A percentile compares a stretch with the other conserved stretches of the same genome.
Conservation (phyloP, 495 filamentous ascomycete genomes). For the Lentithecium fluviatile region DNA sequence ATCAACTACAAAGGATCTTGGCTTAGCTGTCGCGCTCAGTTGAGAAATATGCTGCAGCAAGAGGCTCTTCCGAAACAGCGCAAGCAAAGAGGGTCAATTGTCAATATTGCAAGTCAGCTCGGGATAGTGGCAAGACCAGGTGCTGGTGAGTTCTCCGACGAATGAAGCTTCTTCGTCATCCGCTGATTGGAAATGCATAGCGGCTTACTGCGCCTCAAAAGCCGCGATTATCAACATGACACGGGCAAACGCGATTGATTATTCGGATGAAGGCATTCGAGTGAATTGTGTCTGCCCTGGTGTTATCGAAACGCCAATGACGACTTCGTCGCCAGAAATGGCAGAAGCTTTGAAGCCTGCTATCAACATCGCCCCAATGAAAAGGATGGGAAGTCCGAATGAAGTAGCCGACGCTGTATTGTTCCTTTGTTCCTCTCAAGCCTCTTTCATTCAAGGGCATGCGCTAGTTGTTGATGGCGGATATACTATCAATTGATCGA, state of each 20-base stretch:
- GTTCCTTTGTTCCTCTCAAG: conserved; percentile 43
- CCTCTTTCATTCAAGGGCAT: conserved; percentile 45
- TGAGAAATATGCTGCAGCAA: conserved; percentile 50
- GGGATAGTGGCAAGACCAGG: conserved; percentile 31
- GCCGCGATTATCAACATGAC: conserved; percentile 45
- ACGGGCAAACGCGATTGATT: conserved; percentile 45
- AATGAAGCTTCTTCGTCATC: too few species aligned
- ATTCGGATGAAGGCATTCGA: conserved; percentile 47
- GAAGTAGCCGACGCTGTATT: conserved; percentile 46
- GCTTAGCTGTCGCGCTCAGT: conserved; percentile 49
- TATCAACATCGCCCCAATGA: conserved; percentile 42
- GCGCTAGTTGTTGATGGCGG: conserved; percentile 38
- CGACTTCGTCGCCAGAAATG: not conserved
- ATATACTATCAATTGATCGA: conserved; percentile 30
- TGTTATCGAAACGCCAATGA: conserved; percentile 45
- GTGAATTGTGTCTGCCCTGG: conserved; percentile 54
- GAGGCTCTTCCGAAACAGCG: conserved; percentile 41
- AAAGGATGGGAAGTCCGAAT: conserved; percentile 38
- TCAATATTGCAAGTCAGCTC: conserved; percentile 39
- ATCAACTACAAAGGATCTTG: conserved; percentile 52
- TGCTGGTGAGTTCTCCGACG: too few species aligned
- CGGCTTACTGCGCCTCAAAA: conserved; percentile 47
- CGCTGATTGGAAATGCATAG: too few species aligned
- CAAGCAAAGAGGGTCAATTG: conserved; percentile 35
- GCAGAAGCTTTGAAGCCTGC: conserved; percentile 34